Percentiles rank a stretch among this genome's conserved stretches.
phyloP scores from a whole-genome alignment of 2,329 filamentous ascomycete species.

The Talaromyces sp. region DNA sequence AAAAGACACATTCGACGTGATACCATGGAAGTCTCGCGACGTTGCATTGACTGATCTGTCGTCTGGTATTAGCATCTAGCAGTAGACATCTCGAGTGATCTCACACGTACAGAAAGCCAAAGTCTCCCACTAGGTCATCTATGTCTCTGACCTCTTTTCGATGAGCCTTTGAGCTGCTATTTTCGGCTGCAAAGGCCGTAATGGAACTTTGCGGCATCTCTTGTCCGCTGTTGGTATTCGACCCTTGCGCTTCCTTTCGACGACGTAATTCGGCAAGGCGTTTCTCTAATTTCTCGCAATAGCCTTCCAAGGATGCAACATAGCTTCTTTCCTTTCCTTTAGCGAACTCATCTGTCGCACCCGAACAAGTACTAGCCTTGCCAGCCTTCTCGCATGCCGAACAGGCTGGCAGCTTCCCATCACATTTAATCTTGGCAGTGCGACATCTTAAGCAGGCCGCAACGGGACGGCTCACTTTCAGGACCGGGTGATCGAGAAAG shows the following conservation, averaged over 20 bases:
- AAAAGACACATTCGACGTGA: slow-evolving; percentile 48
- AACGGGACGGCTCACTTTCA: slow-evolving; percentile 70
- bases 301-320: slow-evolving; percentile 89
- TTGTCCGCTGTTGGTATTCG: slow-evolving; percentile 23
- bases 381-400: slow-evolving; percentile 93
- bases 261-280: slow-evolving; percentile 56
- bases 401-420: slow-evolving; percentile 92
- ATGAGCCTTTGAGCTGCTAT: slow-evolving; percentile 40
- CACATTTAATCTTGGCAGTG: slow-evolving; percentile 94
- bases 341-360: slow-evolving; percentile 93
- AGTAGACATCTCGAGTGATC: background rate
- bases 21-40: slow-evolving; percentile 87
- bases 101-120: slow-evolving; percentile 70
- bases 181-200: slow-evolving; percentile 33
- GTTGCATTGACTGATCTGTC: slow-evolving; percentile 87
- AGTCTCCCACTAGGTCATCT: slow-evolving; percentile 88
- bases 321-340: slow-evolving; percentile 95
- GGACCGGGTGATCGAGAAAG: slow-evolving; percentile 42
- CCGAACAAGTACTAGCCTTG: slow-evolving; percentile 81
- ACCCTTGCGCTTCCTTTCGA: slow-evolving; percentile 31
- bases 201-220: slow-evolving; percentile 37
- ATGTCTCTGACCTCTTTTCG: slow-evolving; percentile 77
- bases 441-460: slow-evolving; percentile 81
- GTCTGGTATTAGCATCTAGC: slow-evolving; percentile 20
- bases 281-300: slow-evolving; percentile 82